phyloP scores from a whole-genome alignment of 306 rosid species.

The Trifolium fragiferum region DNA sequence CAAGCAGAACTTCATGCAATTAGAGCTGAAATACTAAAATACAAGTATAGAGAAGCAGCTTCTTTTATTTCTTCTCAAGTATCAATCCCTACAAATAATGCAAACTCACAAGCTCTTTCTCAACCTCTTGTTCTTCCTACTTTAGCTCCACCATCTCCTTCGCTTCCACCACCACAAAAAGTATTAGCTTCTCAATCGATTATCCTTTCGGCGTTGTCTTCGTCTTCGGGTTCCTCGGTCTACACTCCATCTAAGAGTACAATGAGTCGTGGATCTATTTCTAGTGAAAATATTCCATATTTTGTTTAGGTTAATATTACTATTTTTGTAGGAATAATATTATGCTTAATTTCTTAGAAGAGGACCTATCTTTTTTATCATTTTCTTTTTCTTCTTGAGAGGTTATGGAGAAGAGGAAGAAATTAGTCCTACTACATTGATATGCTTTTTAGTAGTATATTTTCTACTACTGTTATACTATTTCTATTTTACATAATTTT shows the following conservation, averaged over 20 bases:
- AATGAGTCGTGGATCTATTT: slow-evolving; percentile 70
- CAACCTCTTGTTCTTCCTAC: slow-evolving; percentile 33
- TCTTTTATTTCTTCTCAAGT: slow-evolving; percentile 58
- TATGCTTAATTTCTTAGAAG: slow-evolving; percentile 32
- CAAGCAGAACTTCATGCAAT: slow-evolving; percentile 64
- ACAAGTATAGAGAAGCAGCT: slow-evolving; percentile 70
- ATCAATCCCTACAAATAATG: slow-evolving; percentile 40
- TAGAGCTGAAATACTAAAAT: slow-evolving; percentile 62
- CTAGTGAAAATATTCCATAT: slow-evolving; percentile 68
- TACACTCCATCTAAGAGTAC: slow-evolving; percentile 63
- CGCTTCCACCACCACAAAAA: slow-evolving; percentile 46
- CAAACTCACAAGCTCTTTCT: slow-evolving; percentile 47
- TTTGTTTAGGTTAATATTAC: slow-evolving; percentile 49
- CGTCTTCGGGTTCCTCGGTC: slow-evolving; percentile 64
- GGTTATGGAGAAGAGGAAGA: slow-evolving; percentile 4
- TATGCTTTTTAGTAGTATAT: slow-evolving; percentile 25
- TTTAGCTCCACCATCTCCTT: slow-evolving; percentile 38
- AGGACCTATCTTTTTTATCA: slow-evolving; percentile 8
- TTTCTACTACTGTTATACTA: slow-evolving; percentile 26
- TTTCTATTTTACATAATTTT: not conserved
- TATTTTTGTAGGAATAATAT: slow-evolving; percentile 39
- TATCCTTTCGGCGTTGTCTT: slow-evolving; percentile 60
- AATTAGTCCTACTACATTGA: slow-evolving; percentile 22
- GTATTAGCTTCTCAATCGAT: slow-evolving; percentile 46
- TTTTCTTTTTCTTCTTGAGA: slow-evolving; percentile 23